phyloP scores from a whole-genome alignment of 768 basidiomycete genomes.

The Tylopilus balloui region DNA sequence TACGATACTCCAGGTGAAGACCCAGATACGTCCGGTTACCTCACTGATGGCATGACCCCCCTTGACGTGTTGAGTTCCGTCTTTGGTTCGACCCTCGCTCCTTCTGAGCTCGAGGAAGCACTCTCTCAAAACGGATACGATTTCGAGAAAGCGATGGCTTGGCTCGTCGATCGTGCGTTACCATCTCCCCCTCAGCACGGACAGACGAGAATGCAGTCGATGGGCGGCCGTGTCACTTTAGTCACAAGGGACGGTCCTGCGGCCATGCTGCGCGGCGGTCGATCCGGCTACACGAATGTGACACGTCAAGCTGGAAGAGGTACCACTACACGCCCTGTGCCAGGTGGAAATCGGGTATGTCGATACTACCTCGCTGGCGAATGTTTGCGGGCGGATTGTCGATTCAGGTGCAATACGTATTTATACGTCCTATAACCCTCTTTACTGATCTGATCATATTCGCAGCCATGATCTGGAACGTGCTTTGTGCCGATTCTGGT shows the following conservation, averaged over 20 bases:
- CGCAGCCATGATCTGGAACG: constrained; percentile 89
- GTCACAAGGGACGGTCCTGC: constrained; percentile 52
- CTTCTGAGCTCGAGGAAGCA: constrained; percentile 91
- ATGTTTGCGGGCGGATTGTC: constrained; percentile 92
- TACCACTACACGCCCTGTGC: constrained; percentile 33
- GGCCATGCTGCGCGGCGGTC: constrained; percentile 38
- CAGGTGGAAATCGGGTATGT: constrained; percentile 72
- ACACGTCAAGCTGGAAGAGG: constrained; percentile 20
- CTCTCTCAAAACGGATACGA: constrained; percentile 85
- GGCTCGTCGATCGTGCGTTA: constrained; percentile 75
- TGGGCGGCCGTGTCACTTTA: constrained; percentile 65
- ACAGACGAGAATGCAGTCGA: constrained; percentile 48
- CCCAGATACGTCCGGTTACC: constrained; percentile 51
- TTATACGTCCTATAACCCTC: background rate
- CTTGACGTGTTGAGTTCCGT: constrained; percentile 94
- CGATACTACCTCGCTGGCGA: constrained; percentile 96
- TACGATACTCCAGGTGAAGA: constrained; percentile 37
- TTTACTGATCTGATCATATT: constrained; percentile 13
- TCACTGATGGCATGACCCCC: constrained; percentile 94
- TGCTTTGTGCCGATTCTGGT: constrained; percentile 95
- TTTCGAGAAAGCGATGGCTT: constrained; percentile 93
- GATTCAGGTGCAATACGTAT: constrained; percentile 78
- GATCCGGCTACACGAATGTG: constrained; percentile 33
- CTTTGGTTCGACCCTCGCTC: constrained; percentile 85
- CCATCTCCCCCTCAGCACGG: constrained; percentile 40